phyloP scores from a whole-genome alignment of 129 eudicot genomes.

The Logfia minima region DNA sequence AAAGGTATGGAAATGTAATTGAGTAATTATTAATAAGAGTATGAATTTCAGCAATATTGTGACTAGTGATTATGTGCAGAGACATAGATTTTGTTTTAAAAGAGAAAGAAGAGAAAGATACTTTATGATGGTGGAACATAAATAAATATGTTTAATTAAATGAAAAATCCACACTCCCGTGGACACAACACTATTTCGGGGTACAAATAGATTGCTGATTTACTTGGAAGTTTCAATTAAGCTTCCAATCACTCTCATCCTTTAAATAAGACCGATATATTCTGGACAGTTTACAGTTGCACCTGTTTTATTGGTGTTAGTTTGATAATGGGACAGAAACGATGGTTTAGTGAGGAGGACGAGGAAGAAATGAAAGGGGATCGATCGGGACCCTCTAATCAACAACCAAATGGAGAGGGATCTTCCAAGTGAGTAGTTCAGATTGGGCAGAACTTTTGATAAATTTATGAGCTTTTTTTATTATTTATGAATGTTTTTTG shows the following conservation, averaged over 20 bases:
- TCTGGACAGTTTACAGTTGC: conserved; percentile 27
- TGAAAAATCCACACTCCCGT: conserved; percentile 14
- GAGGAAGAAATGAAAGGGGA: conserved; percentile 32
- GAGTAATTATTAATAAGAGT: not conserved
- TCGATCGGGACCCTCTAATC: conserved; percentile 37
- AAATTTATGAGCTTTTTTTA: not conserved
- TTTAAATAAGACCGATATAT: conserved; percentile 16
- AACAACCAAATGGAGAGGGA: conserved; percentile 33
- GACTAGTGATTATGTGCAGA: not conserved
- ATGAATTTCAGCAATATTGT: conserved; percentile 6
- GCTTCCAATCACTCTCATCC: conserved; percentile 12
- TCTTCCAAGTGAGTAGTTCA: conserved; percentile 45
- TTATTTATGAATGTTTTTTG: conserved; percentile 14
- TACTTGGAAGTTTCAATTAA: conserved; percentile 33
- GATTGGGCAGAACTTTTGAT: not conserved
- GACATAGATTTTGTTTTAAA: conserved; percentile 28
- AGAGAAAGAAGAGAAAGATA: conserved; percentile 21
- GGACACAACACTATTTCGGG: not conserved
- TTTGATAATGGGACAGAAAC: conserved; percentile 51
- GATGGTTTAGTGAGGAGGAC: conserved; percentile 34
- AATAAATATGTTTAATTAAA: conserved; percentile 5
- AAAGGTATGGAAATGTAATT: not conserved
- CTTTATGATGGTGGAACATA: conserved; percentile 16
- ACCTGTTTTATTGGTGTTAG: conserved; percentile 19
- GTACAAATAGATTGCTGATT: conserved; percentile 2